These are phyloP conservation scores for Atkinsonella hypoxylon DNA, from an alignment of 2,329 filamentous ascomycete genomes.

Conservation along the genomic window DNA sequence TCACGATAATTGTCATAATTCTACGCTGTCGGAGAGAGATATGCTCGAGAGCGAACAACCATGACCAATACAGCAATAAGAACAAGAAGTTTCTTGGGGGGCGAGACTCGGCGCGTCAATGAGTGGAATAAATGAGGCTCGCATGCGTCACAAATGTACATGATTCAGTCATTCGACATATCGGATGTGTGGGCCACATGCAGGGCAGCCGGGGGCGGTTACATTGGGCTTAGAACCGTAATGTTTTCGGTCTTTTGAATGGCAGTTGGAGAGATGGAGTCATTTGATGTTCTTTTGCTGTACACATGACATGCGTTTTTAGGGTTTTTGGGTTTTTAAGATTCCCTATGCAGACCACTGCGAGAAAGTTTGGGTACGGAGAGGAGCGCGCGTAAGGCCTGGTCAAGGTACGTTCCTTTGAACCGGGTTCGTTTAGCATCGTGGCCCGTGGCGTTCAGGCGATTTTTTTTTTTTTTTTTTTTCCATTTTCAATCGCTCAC, in stretches of 20 bases:
- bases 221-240: neutral
- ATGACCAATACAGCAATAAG: neutral
- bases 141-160: neutral
- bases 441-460: constrained; percentile 6
- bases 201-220: neutral
- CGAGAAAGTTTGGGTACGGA: neutral
- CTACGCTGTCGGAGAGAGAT: neutral
- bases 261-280: neutral
- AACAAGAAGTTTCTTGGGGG: neutral
- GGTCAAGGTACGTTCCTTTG: constrained; percentile 4
- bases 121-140: neutral
- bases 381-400: neutral
- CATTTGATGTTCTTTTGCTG: neutral
- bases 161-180: neutral
- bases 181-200: neutral
- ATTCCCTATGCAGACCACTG: neutral
- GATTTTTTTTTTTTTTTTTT: constrained; percentile 9
- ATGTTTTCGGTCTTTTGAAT: neutral
- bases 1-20: neutral
- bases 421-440: constrained; percentile 12
- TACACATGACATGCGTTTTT: neutral
- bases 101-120: neutral
- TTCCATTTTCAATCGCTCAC: neutral
- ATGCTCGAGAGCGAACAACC: neutral
- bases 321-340: neutral